These are phyloP conservation scores for Taphrina communis DNA, from an alignment of 1,139 yeast genomes.

Conservation along the genomic window DNA sequence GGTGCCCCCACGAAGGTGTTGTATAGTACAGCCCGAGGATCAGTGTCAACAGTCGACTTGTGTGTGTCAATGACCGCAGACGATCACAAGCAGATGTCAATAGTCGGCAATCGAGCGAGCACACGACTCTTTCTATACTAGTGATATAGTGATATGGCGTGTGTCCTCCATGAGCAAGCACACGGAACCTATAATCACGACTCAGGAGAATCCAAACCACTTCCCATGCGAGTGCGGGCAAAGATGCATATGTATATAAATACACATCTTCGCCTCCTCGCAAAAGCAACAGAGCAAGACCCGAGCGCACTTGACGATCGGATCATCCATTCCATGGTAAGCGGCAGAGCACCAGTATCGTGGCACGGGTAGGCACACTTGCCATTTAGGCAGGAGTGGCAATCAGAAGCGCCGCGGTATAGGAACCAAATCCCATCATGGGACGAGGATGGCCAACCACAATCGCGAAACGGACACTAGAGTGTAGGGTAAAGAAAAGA, in stretches of 20 bases:
- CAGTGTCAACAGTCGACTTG: neutral
- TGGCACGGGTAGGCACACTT: conserved; percentile 14
- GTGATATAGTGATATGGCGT: neutral
- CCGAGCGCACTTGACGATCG: conserved; percentile 5
- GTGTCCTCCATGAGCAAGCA: no score
- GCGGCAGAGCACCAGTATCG: conserved; percentile 13
- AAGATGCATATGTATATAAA: neutral
- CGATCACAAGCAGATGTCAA: no score
- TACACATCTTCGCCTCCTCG: neutral
- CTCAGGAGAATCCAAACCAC: neutral
- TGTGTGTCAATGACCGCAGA: no score
- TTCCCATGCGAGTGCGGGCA: neutral
- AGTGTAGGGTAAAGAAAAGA: neutral
- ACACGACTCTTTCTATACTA: neutral
- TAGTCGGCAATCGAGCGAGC: neutral
- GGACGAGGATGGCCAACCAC: conserved; percentile 7
- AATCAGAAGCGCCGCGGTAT: conserved; percentile 7
- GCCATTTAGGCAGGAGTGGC: neutral
- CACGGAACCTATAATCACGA: neutral
- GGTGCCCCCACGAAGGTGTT: neutral
- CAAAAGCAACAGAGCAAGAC: neutral
- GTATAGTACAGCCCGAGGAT: neutral
- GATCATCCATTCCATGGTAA: conserved; percentile 12
- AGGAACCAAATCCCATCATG: conserved; percentile 1
- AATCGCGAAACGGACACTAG: neutral